Base-by-base conservation (phyloP, 768 basidiomycete species). In the Collybia mongolica region DNA sequence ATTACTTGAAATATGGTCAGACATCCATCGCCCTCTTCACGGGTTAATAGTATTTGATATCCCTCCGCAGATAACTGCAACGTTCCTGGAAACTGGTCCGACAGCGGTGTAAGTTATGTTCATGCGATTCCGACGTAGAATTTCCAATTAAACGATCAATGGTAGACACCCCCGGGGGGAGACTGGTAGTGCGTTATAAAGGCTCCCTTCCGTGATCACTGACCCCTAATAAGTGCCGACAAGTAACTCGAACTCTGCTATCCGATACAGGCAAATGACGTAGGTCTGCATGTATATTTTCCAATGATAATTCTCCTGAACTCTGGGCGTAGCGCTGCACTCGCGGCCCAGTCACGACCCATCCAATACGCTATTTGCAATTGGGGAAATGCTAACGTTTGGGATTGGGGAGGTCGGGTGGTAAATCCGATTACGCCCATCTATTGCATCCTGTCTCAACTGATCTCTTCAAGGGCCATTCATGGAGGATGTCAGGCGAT, bases 371-470 rank as follows among this genome's bases (percentile, higher is more conserved):
- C 65, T 32, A 62, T 83, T 14, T 83, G 81, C 58, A 76, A 75
- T 41, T 83, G 81, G 81, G 80, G 80, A 18, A 50, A 58, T 12
- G 76, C 74, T 2, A 63, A 80, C 46, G 80, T 81, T 9, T 82
- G 80, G 80, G 65, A 70, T 11, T 83, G 80, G 81, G 81, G 81
- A n/a, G 72, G 76, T 9, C 70, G 72, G 45, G 80, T 80, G 54
- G 76, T 77, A 49, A 20, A 46, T 19, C 17, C 58, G 20, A 12
- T 4, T 8, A 9, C 22, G 23, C 18, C 12, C 3, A n/a, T 11
- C 22, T 7, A 20, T 6, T 9, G 29, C 26, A 9, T 32, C 11
- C 5, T 32, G 11, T 32, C 26, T 26, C 7, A 26, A 7, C 7
- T 32, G 32, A 32, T 32, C 32, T 9, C 32, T 32, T 32, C 11